Evolutionary conservation across 192 early-diverging fungal species (phyloP).

Genomic region (Hyaloraphidium curvatum): DNA sequence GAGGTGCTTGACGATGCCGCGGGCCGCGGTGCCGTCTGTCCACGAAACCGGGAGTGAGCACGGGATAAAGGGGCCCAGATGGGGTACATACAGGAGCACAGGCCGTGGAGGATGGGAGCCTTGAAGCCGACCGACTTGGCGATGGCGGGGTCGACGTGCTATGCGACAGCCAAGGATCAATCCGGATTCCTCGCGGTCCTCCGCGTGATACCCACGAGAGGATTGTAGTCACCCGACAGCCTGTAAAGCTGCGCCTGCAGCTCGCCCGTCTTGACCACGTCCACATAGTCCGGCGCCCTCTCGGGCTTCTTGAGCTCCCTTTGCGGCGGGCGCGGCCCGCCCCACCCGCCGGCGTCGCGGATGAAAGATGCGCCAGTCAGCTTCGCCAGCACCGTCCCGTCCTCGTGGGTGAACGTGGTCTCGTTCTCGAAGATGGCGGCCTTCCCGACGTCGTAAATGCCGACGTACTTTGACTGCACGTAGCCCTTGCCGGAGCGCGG

Average conservation of each 20-base stretch:
- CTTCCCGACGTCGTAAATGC: slow-evolving; percentile 52
- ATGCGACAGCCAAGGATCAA: not conserved
- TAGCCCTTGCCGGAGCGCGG: slow-evolving; percentile 39
- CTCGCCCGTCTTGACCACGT: slow-evolving; percentile 17
- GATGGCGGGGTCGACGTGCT: slow-evolving; percentile 31
- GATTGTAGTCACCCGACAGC: slow-evolving; percentile 59
- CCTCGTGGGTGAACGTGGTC: slow-evolving; percentile 22
- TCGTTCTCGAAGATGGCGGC: slow-evolving; percentile 9
- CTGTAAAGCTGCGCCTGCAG: slow-evolving; percentile 52
- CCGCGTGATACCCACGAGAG: slow-evolving; percentile 48
- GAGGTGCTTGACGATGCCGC: no score
- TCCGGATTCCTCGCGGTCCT: not conserved
- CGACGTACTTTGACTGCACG: slow-evolving; percentile 26
- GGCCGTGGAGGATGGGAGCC: slow-evolving; percentile 51
- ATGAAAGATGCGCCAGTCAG: slow-evolving; percentile 12
- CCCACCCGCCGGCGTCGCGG: not conserved
- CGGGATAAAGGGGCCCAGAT: no score
- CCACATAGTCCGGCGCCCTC: slow-evolving; percentile 40
- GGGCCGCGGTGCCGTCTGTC: no score
- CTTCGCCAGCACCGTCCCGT: slow-evolving; percentile 11
- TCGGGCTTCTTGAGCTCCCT: not conserved
- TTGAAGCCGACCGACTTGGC: slow-evolving; percentile 48
- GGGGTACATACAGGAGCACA: slow-evolving; percentile 15
- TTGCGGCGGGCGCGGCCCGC: not conserved
- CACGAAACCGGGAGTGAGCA: no score